Evolutionary conservation across 2,329 filamentous ascomycete genomes (phyloP).

Genomic region (Beauveria varroae): DNA sequence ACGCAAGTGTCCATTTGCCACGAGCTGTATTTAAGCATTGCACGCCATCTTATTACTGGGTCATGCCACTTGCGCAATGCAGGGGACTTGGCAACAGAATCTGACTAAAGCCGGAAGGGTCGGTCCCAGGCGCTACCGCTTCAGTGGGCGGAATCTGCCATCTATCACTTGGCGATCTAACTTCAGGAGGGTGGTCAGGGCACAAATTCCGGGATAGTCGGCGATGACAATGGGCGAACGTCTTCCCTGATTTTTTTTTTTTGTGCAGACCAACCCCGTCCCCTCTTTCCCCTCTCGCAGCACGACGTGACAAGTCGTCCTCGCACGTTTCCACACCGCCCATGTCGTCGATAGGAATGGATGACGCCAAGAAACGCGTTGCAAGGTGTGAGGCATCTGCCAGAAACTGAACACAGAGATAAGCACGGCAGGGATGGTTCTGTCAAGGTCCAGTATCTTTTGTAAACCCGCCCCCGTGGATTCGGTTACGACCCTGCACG

Average conservation of each 20-base stretch:
- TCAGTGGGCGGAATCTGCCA: constrained; percentile 3
- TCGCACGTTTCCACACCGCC: too few relatives aligned
- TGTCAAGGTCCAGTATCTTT: too few relatives aligned
- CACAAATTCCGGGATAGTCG: neutral
- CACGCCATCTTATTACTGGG: neutral
- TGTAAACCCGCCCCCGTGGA: neutral
- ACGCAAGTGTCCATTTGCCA: neutral
- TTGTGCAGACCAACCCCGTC: too few relatives aligned
- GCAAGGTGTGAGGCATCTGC: neutral
- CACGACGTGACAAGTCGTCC: too few relatives aligned
- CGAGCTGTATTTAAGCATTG: neutral
- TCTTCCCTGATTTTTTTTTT: too few relatives aligned
- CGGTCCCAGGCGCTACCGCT: neutral
- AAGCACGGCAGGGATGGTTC: too few relatives aligned
- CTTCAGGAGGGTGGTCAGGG: neutral
- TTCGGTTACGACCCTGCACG: constrained; percentile 1
- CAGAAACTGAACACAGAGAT: too few relatives aligned
- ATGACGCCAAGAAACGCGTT: too few relatives aligned
- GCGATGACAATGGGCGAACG: too few relatives aligned
- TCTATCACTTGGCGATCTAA: constrained; percentile 4
- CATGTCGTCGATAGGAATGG: too few relatives aligned
- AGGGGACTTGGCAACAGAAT: neutral
- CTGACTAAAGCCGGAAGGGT: neutral
- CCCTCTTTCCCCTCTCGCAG: too few relatives aligned
- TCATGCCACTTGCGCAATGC: neutral